Evolutionary conservation across 2,329 filamentous ascomycete genomes (phyloP), one percentile per base, ranked within the genome.

Genomic region (Cucurbitaria berberidis): DNA sequence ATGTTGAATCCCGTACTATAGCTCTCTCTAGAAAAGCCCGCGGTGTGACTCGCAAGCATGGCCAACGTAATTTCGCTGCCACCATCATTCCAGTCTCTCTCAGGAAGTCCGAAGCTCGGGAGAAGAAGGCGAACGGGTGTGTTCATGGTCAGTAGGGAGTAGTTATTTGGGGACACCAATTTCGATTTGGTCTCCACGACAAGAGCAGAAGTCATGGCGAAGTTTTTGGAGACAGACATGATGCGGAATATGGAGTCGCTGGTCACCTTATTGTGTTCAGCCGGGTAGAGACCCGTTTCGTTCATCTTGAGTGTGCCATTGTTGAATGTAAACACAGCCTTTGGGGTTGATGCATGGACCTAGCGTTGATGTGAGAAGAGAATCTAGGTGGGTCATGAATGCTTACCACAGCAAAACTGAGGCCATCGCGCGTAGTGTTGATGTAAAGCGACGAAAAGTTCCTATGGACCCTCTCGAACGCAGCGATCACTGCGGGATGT

Each of bases 41-140:
- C 62, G 8, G 54, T 73, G 16, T 73, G 68, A n/a, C 63, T 70
- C 4, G 67, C 68, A n/a, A 72, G 55, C 68, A 73, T 70, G 3
- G 59, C 51, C 24, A 73, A 39, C 0, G 68, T 70, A 26, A 73
- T 72, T 9, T 70, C 68, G 22, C 63, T 68, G 7, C 70, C 70
- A 2, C 70, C 70, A 48, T 68, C 59, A 16, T 59, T 39, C 70
- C 70, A 73, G 49, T 73, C 69, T 21, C 36, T 45, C 11, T 62
- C 32, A 3, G 57, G 60, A 0, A 73, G 53, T 3, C 53, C 42
- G 16, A 73, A 72, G 1, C 57, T 43, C 0, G 69, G 67, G 9
- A 73, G 59, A 0, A 67, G 40, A 4, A 42, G 27, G 3, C 64
- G 60, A 2, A 70, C 57, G 9, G 57, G 68, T 1, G 67, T 64